Base-by-base conservation (phyloP, 2,329 filamentous ascomycete genomes). In the Juglanconis sp. region DNA sequence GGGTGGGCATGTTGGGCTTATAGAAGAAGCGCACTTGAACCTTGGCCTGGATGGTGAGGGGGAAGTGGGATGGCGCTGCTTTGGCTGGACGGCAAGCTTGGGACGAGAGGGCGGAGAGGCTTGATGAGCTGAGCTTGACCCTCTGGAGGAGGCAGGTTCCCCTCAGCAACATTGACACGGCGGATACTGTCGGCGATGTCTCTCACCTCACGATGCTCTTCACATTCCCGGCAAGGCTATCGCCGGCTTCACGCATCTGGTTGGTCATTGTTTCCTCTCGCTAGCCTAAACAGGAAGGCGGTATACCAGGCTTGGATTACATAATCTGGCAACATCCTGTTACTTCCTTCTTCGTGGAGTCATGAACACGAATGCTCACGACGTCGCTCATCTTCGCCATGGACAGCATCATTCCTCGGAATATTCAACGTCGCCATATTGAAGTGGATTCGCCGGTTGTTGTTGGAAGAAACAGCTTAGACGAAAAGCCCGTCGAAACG, bases 1-100 rank as follows among this genome's bases (percentile, higher is more conserved):
- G 85, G 54, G 80, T 68, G 35, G 72, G 68, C 68, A 76, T 76
- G 60, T 63, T 71, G 57, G 65, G 65, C 61, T 55, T 61, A 62
- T 65, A 65, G 61, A 63, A 67, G 59, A 53, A 62, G 54, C 65
- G 65, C 17, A 63, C 53, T 52, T 64, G 61, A 42, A 63, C 17
- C 40, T 10, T 54, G 35, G 40, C 56, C 40, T 46, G 57, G 56
- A 35, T 24, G 53, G n/a, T 38, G 53, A 36, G 5, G 47, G 44
- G 53, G 50, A n/a, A 32, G 34, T 49, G 13, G 15, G 49, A 46
- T 40, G 40, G 42, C 24, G 34, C 10, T 13, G 49, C 24, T 36
- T 31, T 55, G 36, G 63, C 61, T 54, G 57, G 53, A 46, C 40
- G 32, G 48, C 53, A 53, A 30, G 51, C 40, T 31, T 17, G 54